Base-by-base conservation (phyloP, 441 rosid genomes). In the Melastoma candidum region DNA sequence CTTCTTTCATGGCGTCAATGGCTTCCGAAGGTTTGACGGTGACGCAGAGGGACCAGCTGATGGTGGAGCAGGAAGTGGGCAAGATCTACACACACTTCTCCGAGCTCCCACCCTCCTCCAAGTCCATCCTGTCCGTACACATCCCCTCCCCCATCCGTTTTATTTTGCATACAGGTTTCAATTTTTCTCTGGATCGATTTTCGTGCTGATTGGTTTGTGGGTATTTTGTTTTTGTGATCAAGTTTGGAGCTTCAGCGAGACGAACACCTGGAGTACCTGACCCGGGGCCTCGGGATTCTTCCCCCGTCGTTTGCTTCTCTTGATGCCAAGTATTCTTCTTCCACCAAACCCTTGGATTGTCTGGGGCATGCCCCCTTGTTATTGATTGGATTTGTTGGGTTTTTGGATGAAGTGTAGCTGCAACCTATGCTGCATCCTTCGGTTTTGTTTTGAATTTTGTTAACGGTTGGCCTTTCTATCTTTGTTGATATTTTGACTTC, bases 201-300 rank as follows among this genome's bases (percentile, higher is more conserved):
- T 25, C 8, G 13, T 26, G 22, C 51, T 25, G 53, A 17, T 36
- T 14, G 7, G 22, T 29, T 12, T 43, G 25, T 11, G 9, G 55
- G 55, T 12, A 27, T n/a, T 27, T 8, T 43, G 44, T 44, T 51
- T 32, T 7, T 32, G 41, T 26, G 48, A 26, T 54, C 43, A 26
- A 86, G 94, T 81, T 10, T 81, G 72, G 89, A 84, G 84, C 71
- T 86, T 72, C 82, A 82, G 44, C 82, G 88, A 25, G 84, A 84
- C 1, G 77, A 76, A 70, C 95, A 90, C 44, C 14, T 84, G 14
- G 84, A 79, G 65, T 90, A 80, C 74, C 53, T 90, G 9, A 73
- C 76, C 57, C 64, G 60, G 47, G 97, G 94, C 29, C 82, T 90
- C 56, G 59, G 55, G 64, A 71, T 76, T 57, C 87, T 90, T 25